phyloP scores from a whole-genome alignment of 2,329 filamentous ascomycete species.

The Cladophialophora bantiana region DNA sequence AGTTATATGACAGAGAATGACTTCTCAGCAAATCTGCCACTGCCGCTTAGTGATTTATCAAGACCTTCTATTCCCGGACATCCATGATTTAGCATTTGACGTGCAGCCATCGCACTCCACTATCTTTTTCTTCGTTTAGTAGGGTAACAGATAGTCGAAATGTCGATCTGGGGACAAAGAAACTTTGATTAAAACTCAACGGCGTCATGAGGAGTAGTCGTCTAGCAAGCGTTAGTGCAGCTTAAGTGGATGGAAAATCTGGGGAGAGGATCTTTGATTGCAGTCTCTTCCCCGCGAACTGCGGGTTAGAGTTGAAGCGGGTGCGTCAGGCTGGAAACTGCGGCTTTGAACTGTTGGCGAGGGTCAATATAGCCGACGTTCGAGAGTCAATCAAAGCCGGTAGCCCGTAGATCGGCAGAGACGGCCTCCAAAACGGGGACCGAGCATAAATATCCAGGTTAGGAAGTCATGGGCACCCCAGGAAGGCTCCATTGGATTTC shows the following conservation, averaged over 20 bases:
- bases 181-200: not conserved
- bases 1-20: too few relatives aligned
- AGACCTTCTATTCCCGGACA: not conserved
- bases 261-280: not conserved
- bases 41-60: not conserved
- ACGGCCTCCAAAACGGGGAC: not conserved
- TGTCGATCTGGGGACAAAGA: not conserved
- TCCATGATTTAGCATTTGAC: not conserved
- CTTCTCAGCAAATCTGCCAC: not conserved
- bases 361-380: conserved; percentile 11
- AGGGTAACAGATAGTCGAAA: not conserved
- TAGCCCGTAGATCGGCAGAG: not conserved
- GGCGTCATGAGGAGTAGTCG: not conserved
- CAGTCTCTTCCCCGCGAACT: conserved; percentile 9
- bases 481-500: not conserved
- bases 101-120: not conserved
- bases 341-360: conserved; percentile 2
- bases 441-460: not conserved
- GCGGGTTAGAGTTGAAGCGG: not conserved
- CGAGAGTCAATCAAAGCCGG: conserved; percentile 9
- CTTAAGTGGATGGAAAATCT: not conserved
- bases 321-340: not conserved
- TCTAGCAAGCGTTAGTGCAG: not conserved
- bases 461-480: not conserved
- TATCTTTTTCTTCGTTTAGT: not conserved